These are phyloP conservation scores for Miamiensis avidus DNA, from an alignment of 169 alveolate genomes.

Conservation along the genomic window DNA sequence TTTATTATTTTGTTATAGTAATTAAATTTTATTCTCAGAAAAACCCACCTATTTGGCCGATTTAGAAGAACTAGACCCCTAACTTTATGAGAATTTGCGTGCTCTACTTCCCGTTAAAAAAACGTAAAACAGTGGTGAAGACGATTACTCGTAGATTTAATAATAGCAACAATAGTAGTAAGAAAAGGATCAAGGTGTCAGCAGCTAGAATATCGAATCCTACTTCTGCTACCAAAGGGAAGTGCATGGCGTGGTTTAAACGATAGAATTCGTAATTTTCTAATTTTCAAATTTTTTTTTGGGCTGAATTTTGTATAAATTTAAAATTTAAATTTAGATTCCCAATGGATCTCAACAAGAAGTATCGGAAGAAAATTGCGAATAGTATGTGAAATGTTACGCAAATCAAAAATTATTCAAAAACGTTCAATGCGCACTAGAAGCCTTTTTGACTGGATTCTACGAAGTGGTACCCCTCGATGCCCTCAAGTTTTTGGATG, in stretches of 20 bases:
- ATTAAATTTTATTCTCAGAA: background rate
- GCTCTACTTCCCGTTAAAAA: too few relatives aligned
- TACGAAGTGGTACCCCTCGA: background rate
- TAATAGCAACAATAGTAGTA: background rate
- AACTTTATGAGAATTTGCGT: too few relatives aligned
- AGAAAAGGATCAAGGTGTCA: background rate
- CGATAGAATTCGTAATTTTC: background rate
- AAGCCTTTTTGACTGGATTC: background rate
- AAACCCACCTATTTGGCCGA: background rate
- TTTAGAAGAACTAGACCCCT: background rate
- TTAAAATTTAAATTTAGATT: background rate
- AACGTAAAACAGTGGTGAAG: too few relatives aligned
- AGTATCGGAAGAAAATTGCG: background rate
- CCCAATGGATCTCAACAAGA: background rate
- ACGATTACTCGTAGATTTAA: too few relatives aligned
- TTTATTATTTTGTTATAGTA: too few relatives aligned
- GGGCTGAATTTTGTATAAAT: background rate
- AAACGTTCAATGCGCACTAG: background rate
- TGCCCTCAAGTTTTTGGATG: background rate
- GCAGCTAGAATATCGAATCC: too few relatives aligned
- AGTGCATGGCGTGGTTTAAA: background rate
- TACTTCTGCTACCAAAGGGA: background rate
- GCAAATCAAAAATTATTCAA: background rate
- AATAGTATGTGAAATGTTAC: background rate
- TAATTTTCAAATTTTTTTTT: too few relatives aligned